These are phyloP conservation scores for Phytopythium chamaehyphon DNA, from an alignment of 352 stramenopile species.

Conservation along the genomic window DNA sequence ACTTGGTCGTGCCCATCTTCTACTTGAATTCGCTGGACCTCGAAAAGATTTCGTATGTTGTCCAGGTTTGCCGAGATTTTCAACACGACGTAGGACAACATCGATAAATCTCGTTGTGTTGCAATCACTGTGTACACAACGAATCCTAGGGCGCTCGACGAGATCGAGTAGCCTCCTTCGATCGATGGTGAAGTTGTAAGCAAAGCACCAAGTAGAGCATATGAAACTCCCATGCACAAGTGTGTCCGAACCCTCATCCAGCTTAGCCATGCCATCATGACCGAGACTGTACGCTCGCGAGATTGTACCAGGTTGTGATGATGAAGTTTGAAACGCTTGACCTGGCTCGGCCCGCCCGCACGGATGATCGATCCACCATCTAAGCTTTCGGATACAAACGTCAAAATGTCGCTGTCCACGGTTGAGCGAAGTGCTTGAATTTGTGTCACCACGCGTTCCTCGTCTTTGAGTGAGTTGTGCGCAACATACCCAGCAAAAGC, in stretches of 20 bases:
- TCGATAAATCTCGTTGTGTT: conserved; percentile 28
- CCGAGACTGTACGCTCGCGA: conserved; percentile 21
- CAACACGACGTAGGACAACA: conserved; percentile 26
- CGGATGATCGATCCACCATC: conserved; percentile 34
- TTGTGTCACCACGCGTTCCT: conserved; percentile 30
- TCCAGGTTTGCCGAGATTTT: conserved; percentile 33
- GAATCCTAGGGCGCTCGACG: conserved; percentile 22
- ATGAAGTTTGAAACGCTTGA: conserved; percentile 22
- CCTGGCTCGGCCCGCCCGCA: conserved; percentile 25
- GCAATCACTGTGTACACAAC: conserved; percentile 33
- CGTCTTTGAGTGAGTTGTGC: conserved; percentile 14
- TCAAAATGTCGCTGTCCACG: conserved; percentile 24
- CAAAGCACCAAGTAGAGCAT: conserved; percentile 28
- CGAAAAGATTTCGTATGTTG: conserved; percentile 28
- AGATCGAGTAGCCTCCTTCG: not conserved
- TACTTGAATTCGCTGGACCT: conserved; percentile 60
- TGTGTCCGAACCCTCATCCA: conserved; percentile 34
- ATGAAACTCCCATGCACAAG: conserved; percentile 24
- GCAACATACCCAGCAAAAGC: conserved; percentile 21
- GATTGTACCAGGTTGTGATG: conserved; percentile 31
- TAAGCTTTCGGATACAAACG: conserved; percentile 35
- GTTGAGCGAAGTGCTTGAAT: conserved; percentile 24
- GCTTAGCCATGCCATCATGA: conserved; percentile 24
- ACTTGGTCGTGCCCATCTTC: conserved; percentile 17
- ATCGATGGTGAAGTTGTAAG: conserved; percentile 16